Percentiles rank a stretch among this genome's conserved stretches.
Evolutionary conservation across 306 rosid species (phyloP).

Genomic region (Dryas drummondii): DNA sequence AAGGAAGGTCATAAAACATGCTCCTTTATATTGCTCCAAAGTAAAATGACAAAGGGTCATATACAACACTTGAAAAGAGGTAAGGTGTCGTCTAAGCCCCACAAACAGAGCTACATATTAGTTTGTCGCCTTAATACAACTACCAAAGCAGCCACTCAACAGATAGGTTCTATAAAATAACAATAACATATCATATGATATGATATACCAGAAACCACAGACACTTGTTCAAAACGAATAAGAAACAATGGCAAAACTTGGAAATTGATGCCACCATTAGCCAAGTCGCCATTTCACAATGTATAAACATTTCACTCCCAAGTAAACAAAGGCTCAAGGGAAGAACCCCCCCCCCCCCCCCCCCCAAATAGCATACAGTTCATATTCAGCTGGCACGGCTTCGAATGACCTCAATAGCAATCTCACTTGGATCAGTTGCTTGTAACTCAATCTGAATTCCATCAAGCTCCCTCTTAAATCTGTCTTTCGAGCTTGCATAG

Average conservation of each 20-base stretch:
- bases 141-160: conserved; percentile 41
- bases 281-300: conserved; percentile 50
- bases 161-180: conserved; percentile 37
- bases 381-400: conserved; percentile 63
- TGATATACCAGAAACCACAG: conserved; percentile 41
- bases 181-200: conserved; percentile 48
- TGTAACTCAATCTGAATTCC: conserved; percentile 83
- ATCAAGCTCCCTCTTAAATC: conserved; percentile 93
- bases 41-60: conserved; percentile 36
- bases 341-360: conserved; percentile 26
- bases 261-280: conserved; percentile 35
- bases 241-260: conserved; percentile 44
- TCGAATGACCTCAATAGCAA: conserved; percentile 71
- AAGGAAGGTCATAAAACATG: conserved; percentile 21
- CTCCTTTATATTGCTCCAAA: conserved; percentile 18
- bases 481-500: conserved; percentile 87
- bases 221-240: conserved; percentile 40
- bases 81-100: conserved; percentile 35
- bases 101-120: conserved; percentile 39
- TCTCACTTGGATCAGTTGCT: conserved; percentile 87
- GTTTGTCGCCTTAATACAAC: conserved; percentile 30
- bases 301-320: conserved; percentile 38
- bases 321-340: conserved; percentile 35
- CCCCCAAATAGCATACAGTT: conserved; percentile 30
- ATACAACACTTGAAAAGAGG: conserved; percentile 30